A percentile compares a stretch with the other conserved stretches of the same genome.
Conservation (phyloP, 352 stramenopile species). For the Globisporangium sylvaticum region DNA sequence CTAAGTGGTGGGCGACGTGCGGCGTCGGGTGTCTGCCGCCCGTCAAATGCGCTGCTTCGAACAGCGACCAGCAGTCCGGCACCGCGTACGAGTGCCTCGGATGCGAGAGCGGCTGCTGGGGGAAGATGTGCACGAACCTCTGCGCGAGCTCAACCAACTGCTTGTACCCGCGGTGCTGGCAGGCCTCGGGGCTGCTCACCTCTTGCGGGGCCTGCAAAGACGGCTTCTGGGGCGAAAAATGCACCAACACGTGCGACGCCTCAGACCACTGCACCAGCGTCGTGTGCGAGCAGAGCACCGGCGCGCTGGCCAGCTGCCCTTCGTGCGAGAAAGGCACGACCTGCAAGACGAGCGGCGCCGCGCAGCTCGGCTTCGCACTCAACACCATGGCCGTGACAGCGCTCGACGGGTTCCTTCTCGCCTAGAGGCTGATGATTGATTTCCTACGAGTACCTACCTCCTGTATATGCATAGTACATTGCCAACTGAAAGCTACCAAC, state of each 20-base stretch:
- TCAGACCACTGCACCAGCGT: neutral
- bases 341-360: neutral
- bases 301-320: neutral
- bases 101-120: neutral
- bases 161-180: neutral
- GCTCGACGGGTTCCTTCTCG: neutral
- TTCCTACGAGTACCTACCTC: neutral
- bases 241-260: neutral
- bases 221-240: neutral
- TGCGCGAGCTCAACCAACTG: neutral
- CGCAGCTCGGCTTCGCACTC: neutral
- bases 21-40: neutral
- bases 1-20: neutral
- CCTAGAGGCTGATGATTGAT: neutral
- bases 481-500: neutral
- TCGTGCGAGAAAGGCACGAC: neutral
- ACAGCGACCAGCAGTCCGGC: neutral
- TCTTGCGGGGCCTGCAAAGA: neutral
- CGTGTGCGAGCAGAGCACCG: neutral
- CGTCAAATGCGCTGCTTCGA: neutral
- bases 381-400: neutral
- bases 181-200: neutral
- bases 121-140: neutral
- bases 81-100: neutral
- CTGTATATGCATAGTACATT: neutral